Percentiles rank a stretch among this genome's conserved stretches.
phyloP scores from a whole-genome alignment of 768 basidiomycete genomes.

The Agrocybe praecox region DNA sequence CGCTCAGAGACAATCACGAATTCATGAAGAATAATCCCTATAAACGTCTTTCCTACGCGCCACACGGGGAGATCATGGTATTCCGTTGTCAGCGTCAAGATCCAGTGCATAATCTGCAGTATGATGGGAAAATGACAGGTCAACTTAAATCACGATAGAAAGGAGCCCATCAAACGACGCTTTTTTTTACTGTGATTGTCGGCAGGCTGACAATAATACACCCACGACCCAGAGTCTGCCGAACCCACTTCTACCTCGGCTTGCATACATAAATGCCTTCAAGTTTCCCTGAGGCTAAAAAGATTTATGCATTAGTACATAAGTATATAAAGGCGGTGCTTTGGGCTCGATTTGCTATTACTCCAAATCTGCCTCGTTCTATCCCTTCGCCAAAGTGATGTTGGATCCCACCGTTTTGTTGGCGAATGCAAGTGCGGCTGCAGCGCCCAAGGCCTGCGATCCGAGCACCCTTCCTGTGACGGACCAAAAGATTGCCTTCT shows the following conservation, averaged over 20 bases:
- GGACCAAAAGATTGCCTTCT: constrained; percentile 13
- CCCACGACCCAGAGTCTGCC: neutral
- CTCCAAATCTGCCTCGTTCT: too few relatives aligned
- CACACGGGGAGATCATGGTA: too few relatives aligned
- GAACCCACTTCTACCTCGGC: neutral
- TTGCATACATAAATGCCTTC: neutral
- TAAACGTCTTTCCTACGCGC: too few relatives aligned
- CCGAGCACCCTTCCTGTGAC: neutral
- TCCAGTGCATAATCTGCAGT: too few relatives aligned
- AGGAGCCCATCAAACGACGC: neutral
- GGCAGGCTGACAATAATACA: neutral
- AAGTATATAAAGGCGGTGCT: too few relatives aligned
- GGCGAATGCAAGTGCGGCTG: neutral
- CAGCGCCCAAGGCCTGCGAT: neutral
- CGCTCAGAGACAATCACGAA: too few relatives aligned
- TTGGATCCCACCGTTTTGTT: neutral
- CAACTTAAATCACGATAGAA: too few relatives aligned
- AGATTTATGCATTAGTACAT: neutral
- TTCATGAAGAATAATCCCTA: too few relatives aligned
- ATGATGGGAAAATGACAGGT: too few relatives aligned
- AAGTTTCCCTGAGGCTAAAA: neutral
- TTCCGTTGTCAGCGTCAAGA: too few relatives aligned
- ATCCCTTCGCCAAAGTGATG: neutral
- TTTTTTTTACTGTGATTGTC: neutral
- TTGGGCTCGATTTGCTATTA: too few relatives aligned